phyloP scores from a whole-genome alignment of 164 flowering plant species.

The Echeveria elegans region DNA sequence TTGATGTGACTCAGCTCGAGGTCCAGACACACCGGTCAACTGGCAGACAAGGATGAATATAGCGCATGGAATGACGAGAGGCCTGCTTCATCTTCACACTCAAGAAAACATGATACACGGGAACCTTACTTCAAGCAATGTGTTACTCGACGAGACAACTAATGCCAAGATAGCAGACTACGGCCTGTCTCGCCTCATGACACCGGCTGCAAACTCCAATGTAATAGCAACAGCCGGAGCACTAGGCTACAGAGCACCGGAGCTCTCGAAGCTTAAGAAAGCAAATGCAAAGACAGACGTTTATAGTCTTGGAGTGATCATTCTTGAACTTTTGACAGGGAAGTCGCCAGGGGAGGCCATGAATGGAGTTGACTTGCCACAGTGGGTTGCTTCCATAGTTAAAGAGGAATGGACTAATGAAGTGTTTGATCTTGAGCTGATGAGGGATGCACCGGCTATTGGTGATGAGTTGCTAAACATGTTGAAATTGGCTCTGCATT shows the following conservation, averaged over 20 bases:
- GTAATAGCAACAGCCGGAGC: constrained; percentile 38
- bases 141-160: constrained; percentile 25
- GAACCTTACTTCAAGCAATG: constrained; percentile 39
- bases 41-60: constrained; percentile 40
- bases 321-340: constrained; percentile 39
- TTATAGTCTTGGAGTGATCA: constrained; percentile 39
- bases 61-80: constrained; percentile 26
- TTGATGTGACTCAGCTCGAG: constrained; percentile 14
- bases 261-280: constrained; percentile 41
- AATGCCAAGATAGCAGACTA: constrained; percentile 30
- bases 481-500: constrained; percentile 19
- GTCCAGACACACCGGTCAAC: constrained; percentile 19
- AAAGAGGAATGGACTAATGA: constrained; percentile 49
- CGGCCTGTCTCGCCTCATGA: constrained; percentile 37
- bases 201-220: constrained; percentile 28
- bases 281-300: constrained; percentile 37
- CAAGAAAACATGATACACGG: constrained; percentile 31
- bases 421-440: constrained; percentile 38
- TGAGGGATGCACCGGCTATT: constrained; percentile 20
- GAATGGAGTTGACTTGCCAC: constrained; percentile 35
- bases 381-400: constrained; percentile 42
- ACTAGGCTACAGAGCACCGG: constrained; percentile 42
- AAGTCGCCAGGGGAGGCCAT: constrained; percentile 34
- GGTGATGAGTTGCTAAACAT: constrained; percentile 19
- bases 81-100: constrained; percentile 29